These are phyloP conservation scores for Dactylellina cionopaga DNA, from an alignment of 2,329 filamentous ascomycete species.

Conservation along the genomic window DNA sequence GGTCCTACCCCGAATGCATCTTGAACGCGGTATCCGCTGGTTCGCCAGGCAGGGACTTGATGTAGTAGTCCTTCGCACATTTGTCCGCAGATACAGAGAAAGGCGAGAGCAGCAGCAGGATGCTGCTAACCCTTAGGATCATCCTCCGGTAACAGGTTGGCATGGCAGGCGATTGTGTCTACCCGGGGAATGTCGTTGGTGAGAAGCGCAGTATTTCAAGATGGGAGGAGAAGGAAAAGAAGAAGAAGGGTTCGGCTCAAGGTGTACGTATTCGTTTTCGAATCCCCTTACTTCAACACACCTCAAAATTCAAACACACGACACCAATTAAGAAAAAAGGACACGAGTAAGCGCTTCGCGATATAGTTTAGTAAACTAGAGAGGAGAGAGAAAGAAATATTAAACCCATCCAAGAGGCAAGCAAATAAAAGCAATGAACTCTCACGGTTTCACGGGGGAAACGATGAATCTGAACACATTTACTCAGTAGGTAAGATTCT, in stretches of 20 bases:
- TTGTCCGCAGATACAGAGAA: slow-evolving; percentile 63
- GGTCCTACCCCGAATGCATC: slow-evolving; percentile 94
- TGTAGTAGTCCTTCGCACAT: slow-evolving; percentile 86
- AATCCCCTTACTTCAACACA: slow-evolving; percentile 24
- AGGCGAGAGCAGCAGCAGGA: slow-evolving; percentile 40
- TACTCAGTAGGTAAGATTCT: background rate
- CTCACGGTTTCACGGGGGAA: slow-evolving; percentile 14
- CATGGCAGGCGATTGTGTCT: slow-evolving; percentile 17
- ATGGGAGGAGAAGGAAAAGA: background rate
- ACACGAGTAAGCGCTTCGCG: too few relatives aligned
- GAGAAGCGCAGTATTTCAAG: background rate
- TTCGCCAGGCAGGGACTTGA: slow-evolving; percentile 83
- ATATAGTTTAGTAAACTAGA: too few relatives aligned
- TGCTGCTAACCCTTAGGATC: slow-evolving; percentile 8
- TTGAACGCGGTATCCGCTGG: slow-evolving; percentile 82
- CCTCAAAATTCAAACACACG: too few relatives aligned
- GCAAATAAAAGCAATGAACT: slow-evolving; percentile 3
- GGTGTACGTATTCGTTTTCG: slow-evolving; percentile 22
- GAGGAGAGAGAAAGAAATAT: background rate
- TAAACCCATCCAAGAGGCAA: too few relatives aligned
- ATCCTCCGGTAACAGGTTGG: slow-evolving; percentile 20
- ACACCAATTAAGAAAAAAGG: too few relatives aligned
- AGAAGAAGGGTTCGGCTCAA: background rate
- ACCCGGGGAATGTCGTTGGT: background rate
- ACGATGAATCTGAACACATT: slow-evolving; percentile 37